These are phyloP conservation scores for Penicillium verrucosum DNA, from an alignment of 2,329 filamentous ascomycete species.

Conservation along the genomic window DNA sequence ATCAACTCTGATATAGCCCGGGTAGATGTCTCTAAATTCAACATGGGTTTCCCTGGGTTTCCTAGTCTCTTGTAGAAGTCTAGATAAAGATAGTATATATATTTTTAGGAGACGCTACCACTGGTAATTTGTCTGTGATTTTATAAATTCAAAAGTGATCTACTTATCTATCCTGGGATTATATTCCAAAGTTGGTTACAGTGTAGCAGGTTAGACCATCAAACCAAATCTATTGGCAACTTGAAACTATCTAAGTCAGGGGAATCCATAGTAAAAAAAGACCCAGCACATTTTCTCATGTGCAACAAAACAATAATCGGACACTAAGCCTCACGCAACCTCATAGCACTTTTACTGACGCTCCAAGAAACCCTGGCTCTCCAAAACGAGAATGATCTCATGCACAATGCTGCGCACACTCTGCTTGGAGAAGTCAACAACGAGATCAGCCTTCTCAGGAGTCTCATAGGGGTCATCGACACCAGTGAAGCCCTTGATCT, in stretches of 20 bases:
- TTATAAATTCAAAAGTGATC: background rate
- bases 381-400: constrained; percentile 90
- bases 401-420: constrained; percentile 90
- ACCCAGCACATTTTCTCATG: constrained; percentile 20
- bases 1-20: constrained; percentile 1
- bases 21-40: constrained; percentile 15
- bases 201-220: background rate
- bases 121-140: background rate
- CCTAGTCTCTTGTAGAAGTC: background rate
- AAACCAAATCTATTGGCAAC: constrained; percentile 10
- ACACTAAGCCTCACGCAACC: constrained; percentile 14
- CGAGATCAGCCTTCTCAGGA: constrained; percentile 75
- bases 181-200: background rate
- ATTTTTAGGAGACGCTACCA: too few relatives aligned
- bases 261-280: constrained; percentile 23
- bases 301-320: constrained; percentile 17
- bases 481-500: constrained; percentile 98
- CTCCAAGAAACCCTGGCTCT: constrained; percentile 84
- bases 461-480: constrained; percentile 95
- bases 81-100: background rate
- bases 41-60: constrained; percentile 1
- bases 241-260: constrained; percentile 18
- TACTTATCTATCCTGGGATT: background rate
- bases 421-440: constrained; percentile 81
- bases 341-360: constrained; percentile 38